Percentiles rank a stretch among this genome's conserved stretches.
Conservation (phyloP, 2,329 filamentous ascomycete genomes). For the Exophiala spinifera region DNA sequence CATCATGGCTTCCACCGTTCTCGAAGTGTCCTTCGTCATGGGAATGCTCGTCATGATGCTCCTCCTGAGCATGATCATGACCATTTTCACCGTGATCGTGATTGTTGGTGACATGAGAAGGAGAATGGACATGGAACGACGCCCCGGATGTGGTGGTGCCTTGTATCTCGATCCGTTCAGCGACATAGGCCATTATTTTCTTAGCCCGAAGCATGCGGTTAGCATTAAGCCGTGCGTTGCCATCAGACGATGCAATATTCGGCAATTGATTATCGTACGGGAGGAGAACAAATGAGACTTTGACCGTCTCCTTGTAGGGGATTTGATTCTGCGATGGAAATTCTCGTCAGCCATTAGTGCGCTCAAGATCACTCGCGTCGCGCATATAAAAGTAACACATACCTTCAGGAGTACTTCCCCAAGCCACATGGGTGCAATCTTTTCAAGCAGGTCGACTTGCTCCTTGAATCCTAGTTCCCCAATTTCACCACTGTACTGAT, state of each 20-base stretch:
- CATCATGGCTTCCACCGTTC: background rate
- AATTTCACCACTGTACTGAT: constrained; percentile 88
- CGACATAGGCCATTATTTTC: constrained; percentile 90
- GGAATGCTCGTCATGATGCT: background rate
- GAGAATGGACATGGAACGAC: background rate
- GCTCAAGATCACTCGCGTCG: background rate
- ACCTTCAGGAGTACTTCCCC: constrained; percentile 77
- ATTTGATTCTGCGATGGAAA: constrained; percentile 61
- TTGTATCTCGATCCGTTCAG: constrained; percentile 79
- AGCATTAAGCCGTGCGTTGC: constrained; percentile 86
- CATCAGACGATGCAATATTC: constrained; percentile 69
- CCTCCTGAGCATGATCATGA: background rate
- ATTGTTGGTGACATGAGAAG: no score
- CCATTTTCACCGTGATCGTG: background rate
- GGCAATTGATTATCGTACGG: constrained; percentile 75
- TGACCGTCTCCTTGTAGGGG: constrained; percentile 85
- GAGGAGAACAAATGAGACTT: constrained; percentile 90
- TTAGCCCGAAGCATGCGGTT: constrained; percentile 94
- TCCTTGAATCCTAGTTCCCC: constrained; percentile 67
- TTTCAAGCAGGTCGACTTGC: constrained; percentile 72
- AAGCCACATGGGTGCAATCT: constrained; percentile 85
- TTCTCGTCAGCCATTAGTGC: background rate
- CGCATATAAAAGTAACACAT: constrained; percentile 28
- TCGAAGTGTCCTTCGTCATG: background rate
- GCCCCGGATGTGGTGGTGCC: constrained; percentile 21